Conservation (phyloP, 1,284 basidiomycete genomes). For the Ceratobasidium sp. region DNA sequence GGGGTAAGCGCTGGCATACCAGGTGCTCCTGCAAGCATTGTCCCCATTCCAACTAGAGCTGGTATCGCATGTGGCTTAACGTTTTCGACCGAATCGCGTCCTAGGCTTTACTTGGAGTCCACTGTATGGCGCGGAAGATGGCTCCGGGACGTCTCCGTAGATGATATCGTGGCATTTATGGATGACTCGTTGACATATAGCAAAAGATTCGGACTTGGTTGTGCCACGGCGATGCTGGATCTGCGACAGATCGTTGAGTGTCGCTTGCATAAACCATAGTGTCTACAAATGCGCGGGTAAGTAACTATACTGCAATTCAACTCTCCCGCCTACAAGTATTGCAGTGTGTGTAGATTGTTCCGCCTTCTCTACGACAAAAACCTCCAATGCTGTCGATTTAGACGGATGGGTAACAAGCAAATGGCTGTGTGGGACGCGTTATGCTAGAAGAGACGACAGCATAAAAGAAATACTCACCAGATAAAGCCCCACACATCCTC, state of each 20-base stretch:
- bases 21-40: conserved; percentile 77
- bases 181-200: conserved; percentile 90
- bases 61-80: conserved; percentile 78
- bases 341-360: conserved; percentile 92
- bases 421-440: conserved; percentile 63
- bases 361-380: conserved; percentile 85
- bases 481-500: conserved; percentile 97
- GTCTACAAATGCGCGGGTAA: conserved; percentile 63
- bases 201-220: conserved; percentile 78
- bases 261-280: conserved; percentile 97
- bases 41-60: conserved; percentile 84
- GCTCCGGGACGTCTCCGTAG: conserved; percentile 84
- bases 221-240: conserved; percentile 45
- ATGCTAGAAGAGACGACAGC: neutral
- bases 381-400: conserved; percentile 87
- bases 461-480: conserved; percentile 62
- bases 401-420: conserved; percentile 89
- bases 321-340: conserved; percentile 74
- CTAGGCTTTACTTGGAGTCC: conserved; percentile 59
- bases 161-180: conserved; percentile 97
- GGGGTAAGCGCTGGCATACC: conserved; percentile 78
- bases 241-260: conserved; percentile 82
- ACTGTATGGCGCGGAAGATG: conserved; percentile 64
- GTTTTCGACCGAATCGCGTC: conserved; percentile 61
- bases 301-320: neutral